Percentiles rank a stretch among this genome's conserved stretches.
Evolutionary conservation across 495 filamentous ascomycete genomes (phyloP).

Genomic region (Tuber magnatum): DNA sequence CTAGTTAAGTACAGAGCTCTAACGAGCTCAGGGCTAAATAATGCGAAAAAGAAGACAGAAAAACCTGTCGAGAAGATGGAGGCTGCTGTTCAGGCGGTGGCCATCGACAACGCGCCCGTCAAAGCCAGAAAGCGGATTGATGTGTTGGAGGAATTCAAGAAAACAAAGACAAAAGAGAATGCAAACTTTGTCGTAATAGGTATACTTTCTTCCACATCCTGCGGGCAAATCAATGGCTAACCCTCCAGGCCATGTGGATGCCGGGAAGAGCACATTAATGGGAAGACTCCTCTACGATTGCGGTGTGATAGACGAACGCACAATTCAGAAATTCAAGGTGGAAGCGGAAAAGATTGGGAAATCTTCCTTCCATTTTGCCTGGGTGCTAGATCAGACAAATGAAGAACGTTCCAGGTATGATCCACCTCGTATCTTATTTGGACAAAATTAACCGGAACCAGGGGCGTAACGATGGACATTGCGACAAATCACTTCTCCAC

Average conservation of each 20-base stretch:
- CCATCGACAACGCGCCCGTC: constrained; percentile 61
- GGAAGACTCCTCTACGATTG: constrained; percentile 85
- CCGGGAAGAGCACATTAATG: constrained; percentile 97
- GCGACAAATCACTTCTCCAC: constrained; percentile 92
- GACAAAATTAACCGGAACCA: constrained; percentile 8
- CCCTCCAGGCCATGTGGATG: constrained; percentile 78
- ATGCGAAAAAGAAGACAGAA: constrained; percentile 5
- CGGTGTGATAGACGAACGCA: constrained; percentile 75
- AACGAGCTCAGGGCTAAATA: constrained; percentile 27
- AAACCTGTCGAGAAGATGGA: not conserved
- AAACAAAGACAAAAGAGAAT: constrained; percentile 64
- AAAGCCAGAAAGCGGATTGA: constrained; percentile 81
- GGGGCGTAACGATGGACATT: constrained; percentile 94
- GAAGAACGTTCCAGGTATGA: constrained; percentile 66
- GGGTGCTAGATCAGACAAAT: constrained; percentile 84
- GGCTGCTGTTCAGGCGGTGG: constrained; percentile 52
- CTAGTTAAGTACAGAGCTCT: constrained; percentile 44
- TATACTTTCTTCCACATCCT: constrained; percentile 42
- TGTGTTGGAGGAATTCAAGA: constrained; percentile 73
- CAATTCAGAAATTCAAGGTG: constrained; percentile 75
- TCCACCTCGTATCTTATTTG: not conserved
- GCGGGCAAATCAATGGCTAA: constrained; percentile 9
- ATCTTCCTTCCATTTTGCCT: constrained; percentile 89
- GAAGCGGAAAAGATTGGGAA: constrained; percentile 91
- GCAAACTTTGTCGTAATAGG: constrained; percentile 96